These are phyloP conservation scores for Wickerhamiella siamensis DNA, from an alignment of 805 yeast species.

Conservation along the genomic window DNA sequence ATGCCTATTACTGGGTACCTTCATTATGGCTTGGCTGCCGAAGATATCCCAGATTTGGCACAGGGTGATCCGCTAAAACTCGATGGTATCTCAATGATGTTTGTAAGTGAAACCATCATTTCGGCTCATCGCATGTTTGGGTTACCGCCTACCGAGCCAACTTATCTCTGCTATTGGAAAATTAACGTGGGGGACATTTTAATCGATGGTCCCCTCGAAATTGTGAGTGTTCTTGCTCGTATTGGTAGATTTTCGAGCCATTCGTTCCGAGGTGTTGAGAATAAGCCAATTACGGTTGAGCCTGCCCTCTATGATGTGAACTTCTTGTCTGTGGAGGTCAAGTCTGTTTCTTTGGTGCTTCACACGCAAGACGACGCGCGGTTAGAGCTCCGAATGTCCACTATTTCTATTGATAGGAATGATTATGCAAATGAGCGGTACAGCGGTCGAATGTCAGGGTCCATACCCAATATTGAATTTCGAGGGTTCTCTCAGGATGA, in stretches of 20 bases:
- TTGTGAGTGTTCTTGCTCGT: conserved; percentile 27
- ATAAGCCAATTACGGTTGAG: conserved; percentile 44
- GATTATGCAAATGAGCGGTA: conserved; percentile 61
- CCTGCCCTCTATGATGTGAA: conserved; percentile 57
- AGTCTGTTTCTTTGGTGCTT: conserved; percentile 33
- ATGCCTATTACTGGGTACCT: conserved; percentile 37
- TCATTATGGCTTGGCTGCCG: conserved; percentile 8
- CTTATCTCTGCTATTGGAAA: conserved; percentile 86
- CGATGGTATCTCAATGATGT: background rate
- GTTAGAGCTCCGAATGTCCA: conserved; percentile 18
- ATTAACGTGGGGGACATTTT: conserved; percentile 47
- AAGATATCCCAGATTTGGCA: conserved; percentile 11
- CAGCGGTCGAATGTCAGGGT: conserved; percentile 37
- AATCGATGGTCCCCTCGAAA: conserved; percentile 37
- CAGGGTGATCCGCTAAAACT: conserved; percentile 6
- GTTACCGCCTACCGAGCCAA: conserved; percentile 73
- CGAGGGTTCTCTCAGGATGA: conserved; percentile 18
- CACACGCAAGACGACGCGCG: conserved; percentile 2
- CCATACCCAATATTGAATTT: conserved; percentile 34
- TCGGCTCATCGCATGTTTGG: conserved; percentile 90
- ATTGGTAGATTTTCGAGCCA: conserved; percentile 38
- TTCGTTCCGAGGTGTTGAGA: conserved; percentile 63
- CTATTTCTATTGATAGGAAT: conserved; percentile 32
- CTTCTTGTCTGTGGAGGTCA: conserved; percentile 42
- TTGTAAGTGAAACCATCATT: conserved; percentile 10